phyloP scores from a whole-genome alignment of 129 eudicot genomes.

The Rutidosis leptorrhynchoides region DNA sequence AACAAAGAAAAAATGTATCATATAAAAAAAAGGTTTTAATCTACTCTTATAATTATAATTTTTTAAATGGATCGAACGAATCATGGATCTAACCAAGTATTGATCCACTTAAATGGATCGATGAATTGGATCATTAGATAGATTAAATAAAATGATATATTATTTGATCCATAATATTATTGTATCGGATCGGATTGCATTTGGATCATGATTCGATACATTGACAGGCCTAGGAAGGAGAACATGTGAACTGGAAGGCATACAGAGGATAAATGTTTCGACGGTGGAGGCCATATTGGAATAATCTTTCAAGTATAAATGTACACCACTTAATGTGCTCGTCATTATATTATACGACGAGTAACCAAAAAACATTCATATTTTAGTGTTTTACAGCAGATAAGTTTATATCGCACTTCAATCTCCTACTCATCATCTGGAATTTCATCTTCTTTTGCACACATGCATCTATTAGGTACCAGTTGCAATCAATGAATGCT shows the following conservation, averaged over 20 bases:
- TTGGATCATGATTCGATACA: no score
- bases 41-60: no score
- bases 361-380: slow-evolving; percentile 2
- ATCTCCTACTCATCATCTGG: not conserved
- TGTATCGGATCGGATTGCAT: no score
- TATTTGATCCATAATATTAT: no score
- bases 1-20: not conserved
- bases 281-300: not conserved
- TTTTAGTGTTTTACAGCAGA: slow-evolving; percentile 3
- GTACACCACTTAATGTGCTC: slow-evolving; percentile 1
- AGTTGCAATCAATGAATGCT: not conserved
- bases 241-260: not conserved
- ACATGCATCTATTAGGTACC: not conserved
- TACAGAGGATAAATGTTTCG: not conserved
- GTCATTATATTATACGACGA: not conserved
- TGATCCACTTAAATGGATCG: no score
- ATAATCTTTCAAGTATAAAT: not conserved
- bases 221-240: not conserved
- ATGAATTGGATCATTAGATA: no score
- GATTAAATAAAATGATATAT: no score
- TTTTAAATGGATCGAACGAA: no score
- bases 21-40: no score
- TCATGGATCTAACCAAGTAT: no score
- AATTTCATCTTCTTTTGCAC: slow-evolving; percentile 10
- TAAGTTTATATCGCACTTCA: not conserved